Base-by-base conservation (phyloP, 2,329 filamentous ascomycete species). In the Fusarium mundagurra region DNA sequence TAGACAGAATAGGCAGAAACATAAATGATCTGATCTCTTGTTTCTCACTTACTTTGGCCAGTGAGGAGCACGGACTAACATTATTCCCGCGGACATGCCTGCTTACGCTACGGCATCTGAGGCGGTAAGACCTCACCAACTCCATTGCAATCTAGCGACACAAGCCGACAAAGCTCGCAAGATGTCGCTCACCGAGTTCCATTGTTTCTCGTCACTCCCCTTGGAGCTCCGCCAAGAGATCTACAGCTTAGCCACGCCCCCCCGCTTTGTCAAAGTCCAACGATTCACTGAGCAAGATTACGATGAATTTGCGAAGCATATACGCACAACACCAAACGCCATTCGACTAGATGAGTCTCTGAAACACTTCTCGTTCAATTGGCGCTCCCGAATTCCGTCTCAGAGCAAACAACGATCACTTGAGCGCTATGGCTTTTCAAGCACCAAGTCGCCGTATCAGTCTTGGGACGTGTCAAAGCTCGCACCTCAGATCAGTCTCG, bases 161-260 rank as follows among this genome's bases (percentile, higher is more conserved):
- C 3, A 7, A 27, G 2, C 24, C 9, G 11, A 24, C 1, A 27
- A 5, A 17, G 7, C 3, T n/a, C 10, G 27, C 34, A 8, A 1
- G 10, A 63, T 67, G 48, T 12, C 41, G 2, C 1, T 31, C 8
- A 31, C 38, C 0, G 31, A 59, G 27, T 68, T 68, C 3, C 45
- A 43, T 12, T 11, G 17, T 8, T 68, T 68, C 13, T 18, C 4
- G 1, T 10, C 2, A 6, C 61, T 68, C 3, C 65, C 62, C 7
- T 1, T 41, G 0, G 65, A 68, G 18, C 27, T 66, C 12, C 62
- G 65, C 6, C 33, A 13, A 20, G 53, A 48, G 17, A 34, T 66
- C 8, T 68, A 68, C 29, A 22, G 5, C 1, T n/a, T 68, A 3
- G 53, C 62, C 2, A 54, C 65, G 0, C 53, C 53, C 8, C 61